Evolutionary conservation across 2,329 filamentous ascomycete species (phyloP), one percentile per base, ranked within the genome.

Genomic region (Stachybotrys chartarum): DNA sequence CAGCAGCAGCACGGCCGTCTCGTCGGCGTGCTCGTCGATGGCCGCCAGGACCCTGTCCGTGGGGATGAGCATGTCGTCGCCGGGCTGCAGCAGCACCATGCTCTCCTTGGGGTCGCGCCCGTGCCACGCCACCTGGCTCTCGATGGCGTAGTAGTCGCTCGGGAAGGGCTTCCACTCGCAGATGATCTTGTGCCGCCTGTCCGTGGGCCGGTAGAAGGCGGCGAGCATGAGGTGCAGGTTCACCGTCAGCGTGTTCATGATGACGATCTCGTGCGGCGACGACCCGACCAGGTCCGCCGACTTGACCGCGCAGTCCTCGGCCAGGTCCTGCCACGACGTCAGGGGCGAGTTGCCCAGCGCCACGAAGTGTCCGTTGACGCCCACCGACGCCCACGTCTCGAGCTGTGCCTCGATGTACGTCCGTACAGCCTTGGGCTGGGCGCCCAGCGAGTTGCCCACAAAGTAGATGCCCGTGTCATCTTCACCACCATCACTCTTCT

Each of bases 161-260:
- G 91, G 92, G 62, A 96, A 96, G 0, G 91, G 90, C 66, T 91
- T 91, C 71, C 88, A 90, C 70, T 96, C 91, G n/a, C 93, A 78
- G 53, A 95, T 87, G 59, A 96, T 87, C 74, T 93, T 94, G 73
- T 87, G 87, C 45, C 77, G 70, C 61, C 71, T 71, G 72, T 78
- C 66, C 0, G 79, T 87, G 0, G 90, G 90, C 54, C 75, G 78
- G 73, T 93, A 96, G 73, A 96, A 95, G 71, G 87, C 90, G 7
- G 88, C 86, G 85, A 96, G 85, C 64, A 94, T 75, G 16, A 95
- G 71, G 69, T 96, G 90, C 57, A 96, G 69, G 68, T 95, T 95
- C 24, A 80, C 83, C 2, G 90, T 96, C 64, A 96, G 72, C 0
- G 88, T 92, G 68, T 91, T 90, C 91, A 96, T 96, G 52, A 92